These are phyloP conservation scores for Linum usitatissimum DNA, from an alignment of 345 rosid genomes.

Conservation along the genomic window DNA sequence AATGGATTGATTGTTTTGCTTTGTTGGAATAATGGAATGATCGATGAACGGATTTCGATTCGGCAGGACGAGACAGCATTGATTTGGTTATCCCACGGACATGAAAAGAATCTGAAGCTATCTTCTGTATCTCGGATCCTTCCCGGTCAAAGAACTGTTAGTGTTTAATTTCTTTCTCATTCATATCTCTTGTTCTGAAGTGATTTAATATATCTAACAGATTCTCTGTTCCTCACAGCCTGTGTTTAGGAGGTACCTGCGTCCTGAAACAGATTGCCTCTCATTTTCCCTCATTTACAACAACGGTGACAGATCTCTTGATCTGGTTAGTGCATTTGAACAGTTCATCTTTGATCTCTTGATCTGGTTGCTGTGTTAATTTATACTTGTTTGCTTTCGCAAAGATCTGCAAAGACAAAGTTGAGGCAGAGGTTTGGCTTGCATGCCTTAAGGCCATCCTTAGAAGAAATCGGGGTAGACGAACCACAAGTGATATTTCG, in stretches of 20 bases:
- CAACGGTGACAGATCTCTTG: constrained; percentile 87
- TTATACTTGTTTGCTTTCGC: constrained; percentile 10
- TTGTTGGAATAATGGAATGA: not conserved
- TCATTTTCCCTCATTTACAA: constrained; percentile 90
- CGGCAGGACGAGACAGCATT: constrained; percentile 79
- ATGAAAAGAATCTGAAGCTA: constrained; percentile 57
- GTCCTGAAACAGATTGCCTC: constrained; percentile 87
- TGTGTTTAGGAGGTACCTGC: constrained; percentile 82
- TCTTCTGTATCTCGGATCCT: constrained; percentile 51
- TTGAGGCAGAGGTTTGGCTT: constrained; percentile 89
- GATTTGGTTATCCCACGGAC: constrained; percentile 77
- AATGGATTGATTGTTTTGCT: not conserved
- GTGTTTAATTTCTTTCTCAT: constrained; percentile 21
- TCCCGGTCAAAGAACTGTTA: constrained; percentile 95
- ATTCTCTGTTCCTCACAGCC: constrained; percentile 30
- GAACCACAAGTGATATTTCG: constrained; percentile 48
- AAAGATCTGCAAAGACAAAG: constrained; percentile 93
- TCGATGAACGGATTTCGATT: not conserved
- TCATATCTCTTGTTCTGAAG: constrained; percentile 1
- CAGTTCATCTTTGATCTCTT: too few relatives aligned
- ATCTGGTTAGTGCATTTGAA: constrained; percentile 54
- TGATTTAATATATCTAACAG: not conserved
- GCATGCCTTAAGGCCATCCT: constrained; percentile 63
- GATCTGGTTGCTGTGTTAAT: too few relatives aligned
- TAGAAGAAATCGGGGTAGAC: constrained; percentile 39